Base-by-base conservation (phyloP, 2,329 filamentous ascomycete species). In the Diaporthe sp. region DNA sequence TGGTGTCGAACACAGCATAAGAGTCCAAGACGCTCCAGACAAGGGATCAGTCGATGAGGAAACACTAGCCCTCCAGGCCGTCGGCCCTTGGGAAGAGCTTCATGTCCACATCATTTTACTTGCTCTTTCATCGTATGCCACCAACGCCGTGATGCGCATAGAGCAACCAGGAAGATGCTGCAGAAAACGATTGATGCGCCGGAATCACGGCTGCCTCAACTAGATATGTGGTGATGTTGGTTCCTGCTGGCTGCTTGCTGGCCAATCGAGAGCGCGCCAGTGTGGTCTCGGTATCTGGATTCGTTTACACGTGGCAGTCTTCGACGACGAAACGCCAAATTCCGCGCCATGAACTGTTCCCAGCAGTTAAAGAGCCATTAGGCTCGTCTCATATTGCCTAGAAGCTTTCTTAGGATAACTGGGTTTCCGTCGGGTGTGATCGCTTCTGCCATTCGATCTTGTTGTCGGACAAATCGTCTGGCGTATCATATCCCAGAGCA, bases 391-490 rank as follows among this genome's bases (percentile, higher is more conserved):
- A 54, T 54, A 68, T 68, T 50, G 47, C n/a, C 47, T 38, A 8
- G 45, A 54, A 68, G 47, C 64, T 68, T 68, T 54, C 47, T 54
- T 54, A n/a, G 47, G 45, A 22, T 28, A 17, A 38, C 30, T 28
- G 45, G n/a, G 64, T 68, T 68, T 68, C 33, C 64, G 25, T 68
- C 64, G 25, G 64, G 33, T 54, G 45, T 68, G 64, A 68, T 54
- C 40, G 45, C 64, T 30, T 40, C 47, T 54, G 64, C n/a, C 47
- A 68, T 68, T 68, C 47, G 47, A 68, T 68, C 47, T 68, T 40
- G 47, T 22, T 38, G 12, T 35, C n/a, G 47, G 64, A 54, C 33
- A 40, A 40, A 54, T 25, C 47, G 5, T 52, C 64, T n/a, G 35
- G 13, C 47, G n/a, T 25, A 40, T 54, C 33, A 15, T 22, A 40